phyloP scores from a whole-genome alignment of 2,329 filamentous ascomycete genomes.

The Xylaria polymorpha region DNA sequence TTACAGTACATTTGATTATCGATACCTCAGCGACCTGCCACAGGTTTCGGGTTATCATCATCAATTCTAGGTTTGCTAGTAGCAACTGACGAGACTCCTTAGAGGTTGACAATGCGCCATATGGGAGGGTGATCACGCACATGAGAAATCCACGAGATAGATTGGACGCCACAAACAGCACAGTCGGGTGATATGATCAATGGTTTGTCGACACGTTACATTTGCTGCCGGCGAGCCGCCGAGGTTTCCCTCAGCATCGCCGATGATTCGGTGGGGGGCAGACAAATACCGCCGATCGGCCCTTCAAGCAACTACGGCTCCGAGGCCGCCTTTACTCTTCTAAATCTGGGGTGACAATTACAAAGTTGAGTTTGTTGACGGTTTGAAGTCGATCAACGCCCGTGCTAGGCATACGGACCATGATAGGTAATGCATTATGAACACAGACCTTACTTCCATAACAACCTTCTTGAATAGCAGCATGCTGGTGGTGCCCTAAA shows the following conservation, averaged over 20 bases:
- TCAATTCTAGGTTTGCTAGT: not conserved
- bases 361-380: not conserved
- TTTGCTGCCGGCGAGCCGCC: not conserved
- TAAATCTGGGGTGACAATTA: not conserved
- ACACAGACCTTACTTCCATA: too few species aligned
- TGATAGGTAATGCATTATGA: too few species aligned
- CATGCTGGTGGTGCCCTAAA: too few species aligned
- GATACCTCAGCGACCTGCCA: not conserved
- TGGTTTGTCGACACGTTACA: conserved; percentile 1
- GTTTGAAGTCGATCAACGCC: not conserved
- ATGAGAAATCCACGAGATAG: not conserved
- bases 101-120: not conserved
- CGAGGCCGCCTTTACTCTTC: not conserved
- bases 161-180: not conserved
- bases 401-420: too few species aligned
- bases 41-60: not conserved
- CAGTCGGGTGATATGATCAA: not conserved
- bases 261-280: not conserved
- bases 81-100: not conserved
- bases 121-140: not conserved
- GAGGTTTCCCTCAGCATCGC: not conserved
- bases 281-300: not conserved
- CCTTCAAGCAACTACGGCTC: not conserved
- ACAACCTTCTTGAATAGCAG: too few species aligned
- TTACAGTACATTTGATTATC: too few species aligned